Conservation (phyloP, 306 rosid species). For the Senna siamea region DNA sequence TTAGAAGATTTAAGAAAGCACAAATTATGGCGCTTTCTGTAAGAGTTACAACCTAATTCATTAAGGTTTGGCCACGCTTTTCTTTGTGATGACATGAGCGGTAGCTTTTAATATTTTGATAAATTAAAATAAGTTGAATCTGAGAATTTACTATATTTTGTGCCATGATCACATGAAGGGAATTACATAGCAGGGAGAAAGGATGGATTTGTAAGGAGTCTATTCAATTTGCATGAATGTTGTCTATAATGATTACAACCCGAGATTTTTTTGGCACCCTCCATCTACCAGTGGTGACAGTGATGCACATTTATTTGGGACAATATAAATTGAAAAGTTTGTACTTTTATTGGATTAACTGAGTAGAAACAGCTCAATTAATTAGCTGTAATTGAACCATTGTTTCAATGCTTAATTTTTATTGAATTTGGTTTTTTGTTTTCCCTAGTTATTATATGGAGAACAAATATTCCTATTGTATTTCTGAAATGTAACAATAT, state of each 20-base stretch:
- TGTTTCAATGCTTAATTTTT: background rate
- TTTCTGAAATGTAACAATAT: background rate
- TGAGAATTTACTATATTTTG: background rate
- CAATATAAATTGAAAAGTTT: background rate
- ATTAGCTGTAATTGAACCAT: background rate
- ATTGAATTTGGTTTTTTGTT: background rate
- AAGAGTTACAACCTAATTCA: background rate
- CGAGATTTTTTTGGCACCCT: background rate
- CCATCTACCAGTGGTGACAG: background rate
- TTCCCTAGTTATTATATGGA: background rate
- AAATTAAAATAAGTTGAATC: background rate
- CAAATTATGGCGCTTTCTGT: background rate
- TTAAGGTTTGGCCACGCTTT: background rate
- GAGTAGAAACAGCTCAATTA: background rate
- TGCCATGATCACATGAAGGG: background rate
- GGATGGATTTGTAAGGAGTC: background rate
- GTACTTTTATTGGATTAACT: background rate
- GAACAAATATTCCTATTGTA: background rate
- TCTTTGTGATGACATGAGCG: background rate
- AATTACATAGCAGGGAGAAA: background rate
- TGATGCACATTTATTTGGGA: background rate
- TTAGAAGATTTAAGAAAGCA: background rate
- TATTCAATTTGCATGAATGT: background rate
- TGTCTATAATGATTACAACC: slow-evolving; percentile 3
- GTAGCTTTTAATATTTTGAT: background rate